These are phyloP conservation scores for Phaeodactylum tricornutum DNA, from an alignment of 108 stramenopile species.

Conservation along the genomic window DNA sequence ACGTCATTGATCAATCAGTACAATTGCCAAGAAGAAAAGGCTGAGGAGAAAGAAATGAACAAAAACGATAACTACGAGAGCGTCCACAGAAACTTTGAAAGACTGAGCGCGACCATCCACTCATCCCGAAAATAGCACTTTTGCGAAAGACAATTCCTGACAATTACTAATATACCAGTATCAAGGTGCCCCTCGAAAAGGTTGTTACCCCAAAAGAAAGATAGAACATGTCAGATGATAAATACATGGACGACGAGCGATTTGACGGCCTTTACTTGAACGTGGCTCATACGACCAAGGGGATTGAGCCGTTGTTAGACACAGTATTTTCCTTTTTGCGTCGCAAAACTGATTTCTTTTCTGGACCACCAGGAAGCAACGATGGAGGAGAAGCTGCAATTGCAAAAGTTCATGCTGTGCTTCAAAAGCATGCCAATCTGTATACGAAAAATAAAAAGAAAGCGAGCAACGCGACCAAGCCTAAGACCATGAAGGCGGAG, in stretches of 20 bases:
- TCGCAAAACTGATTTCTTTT: slow-evolving; percentile 98
- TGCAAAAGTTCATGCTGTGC: slow-evolving; percentile 67
- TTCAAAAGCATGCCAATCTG: slow-evolving; percentile 60
- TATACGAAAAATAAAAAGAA: slow-evolving; percentile 21
- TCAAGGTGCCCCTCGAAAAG: too few relatives aligned
- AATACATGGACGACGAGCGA: slow-evolving; percentile 83
- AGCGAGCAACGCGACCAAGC: slow-evolving; percentile 13
- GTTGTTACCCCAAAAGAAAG: too few relatives aligned
- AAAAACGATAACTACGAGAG: too few relatives aligned
- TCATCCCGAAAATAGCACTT: too few relatives aligned
- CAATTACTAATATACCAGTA: too few relatives aligned
- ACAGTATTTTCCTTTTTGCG: slow-evolving; percentile 95
- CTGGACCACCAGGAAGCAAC: slow-evolving; percentile 40
- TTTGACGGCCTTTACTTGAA: slow-evolving; percentile 97
- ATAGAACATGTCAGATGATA: too few relatives aligned
- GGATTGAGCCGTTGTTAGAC: slow-evolving; percentile 97
- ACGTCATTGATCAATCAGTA: too few relatives aligned
- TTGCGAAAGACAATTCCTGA: too few relatives aligned
- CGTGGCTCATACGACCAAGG: slow-evolving; percentile 85
- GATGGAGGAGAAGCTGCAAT: slow-evolving; percentile 35
- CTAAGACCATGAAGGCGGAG: slow-evolving; percentile 4
- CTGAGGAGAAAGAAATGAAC: too few relatives aligned
- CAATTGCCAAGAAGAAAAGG: too few relatives aligned
- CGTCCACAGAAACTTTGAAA: too few relatives aligned
- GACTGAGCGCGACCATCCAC: too few relatives aligned